These are phyloP conservation scores for Candida railenensis DNA, from an alignment of 805 yeast species.

Conservation along the genomic window DNA sequence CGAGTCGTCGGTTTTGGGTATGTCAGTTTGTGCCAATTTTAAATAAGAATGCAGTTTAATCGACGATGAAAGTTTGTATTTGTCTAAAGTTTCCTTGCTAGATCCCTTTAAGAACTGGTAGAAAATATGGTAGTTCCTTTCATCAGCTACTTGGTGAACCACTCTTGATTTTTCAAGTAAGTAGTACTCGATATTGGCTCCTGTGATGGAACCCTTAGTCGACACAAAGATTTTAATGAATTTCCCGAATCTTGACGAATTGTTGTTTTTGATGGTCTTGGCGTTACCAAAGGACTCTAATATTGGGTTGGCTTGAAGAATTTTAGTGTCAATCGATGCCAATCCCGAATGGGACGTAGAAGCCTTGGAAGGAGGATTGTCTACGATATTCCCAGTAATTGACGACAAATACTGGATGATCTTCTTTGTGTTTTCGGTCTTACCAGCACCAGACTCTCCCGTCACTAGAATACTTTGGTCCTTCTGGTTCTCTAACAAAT, in stretches of 20 bases:
- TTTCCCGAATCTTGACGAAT: constrained; percentile 96
- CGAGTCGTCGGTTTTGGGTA: constrained; percentile 76
- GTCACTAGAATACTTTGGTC: constrained; percentile 95
- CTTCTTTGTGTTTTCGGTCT: constrained; percentile 95
- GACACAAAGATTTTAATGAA: constrained; percentile 84
- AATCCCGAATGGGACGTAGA: constrained; percentile 8
- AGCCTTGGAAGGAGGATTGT: constrained; percentile 11
- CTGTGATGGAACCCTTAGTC: constrained; percentile 61
- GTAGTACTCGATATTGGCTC: constrained; percentile 95
- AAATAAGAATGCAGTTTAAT: constrained; percentile 54
- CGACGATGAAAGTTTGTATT: constrained; percentile 43
- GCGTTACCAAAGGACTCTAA: constrained; percentile 97
- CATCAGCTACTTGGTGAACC: constrained; percentile 67
- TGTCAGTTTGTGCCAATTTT: constrained; percentile 49
- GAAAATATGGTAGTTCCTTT: constrained; percentile 91
- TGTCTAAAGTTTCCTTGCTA: constrained; percentile 43
- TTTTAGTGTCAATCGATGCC: constrained; percentile 70
- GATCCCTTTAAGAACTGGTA: constrained; percentile 81
- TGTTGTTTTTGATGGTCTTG: constrained; percentile 88
- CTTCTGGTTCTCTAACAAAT: constrained; percentile 61
- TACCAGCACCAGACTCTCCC: constrained; percentile 99
- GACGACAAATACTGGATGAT: constrained; percentile 89
- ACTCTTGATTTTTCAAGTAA: constrained; percentile 92
- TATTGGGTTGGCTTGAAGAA: constrained; percentile 91
- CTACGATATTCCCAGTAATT: constrained; percentile 43